Conservation (phyloP, 371 early-diverging fungal genomes). For the Aphelidium insulamus region DNA sequence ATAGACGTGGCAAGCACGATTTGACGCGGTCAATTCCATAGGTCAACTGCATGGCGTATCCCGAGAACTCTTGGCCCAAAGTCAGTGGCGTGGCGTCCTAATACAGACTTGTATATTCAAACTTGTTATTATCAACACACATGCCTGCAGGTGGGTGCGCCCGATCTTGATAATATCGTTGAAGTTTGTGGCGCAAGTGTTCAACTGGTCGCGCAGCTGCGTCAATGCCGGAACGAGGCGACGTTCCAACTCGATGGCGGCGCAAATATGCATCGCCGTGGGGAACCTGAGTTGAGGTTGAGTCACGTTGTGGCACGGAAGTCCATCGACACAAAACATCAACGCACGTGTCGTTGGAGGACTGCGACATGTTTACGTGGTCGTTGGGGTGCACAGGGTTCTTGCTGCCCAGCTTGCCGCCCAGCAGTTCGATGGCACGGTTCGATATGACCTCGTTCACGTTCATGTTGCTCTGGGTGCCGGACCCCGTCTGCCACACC, state of each 20-base stretch:
- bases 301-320: background rate
- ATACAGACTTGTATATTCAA: constrained; percentile 1
- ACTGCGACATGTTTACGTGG: constrained; percentile 90
- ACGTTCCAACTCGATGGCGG: constrained; percentile 51
- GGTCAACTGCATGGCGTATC: constrained; percentile 64
- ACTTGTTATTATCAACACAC: background rate
- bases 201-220: constrained; percentile 42
- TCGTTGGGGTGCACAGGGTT: constrained; percentile 91
- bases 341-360: constrained; percentile 72
- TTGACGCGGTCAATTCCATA: constrained; percentile 66
- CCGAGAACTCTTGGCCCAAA: constrained; percentile 93
- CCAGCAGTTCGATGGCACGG: constrained; percentile 82
- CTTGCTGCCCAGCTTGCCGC: constrained; percentile 70
- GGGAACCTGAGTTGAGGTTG: constrained; percentile 35
- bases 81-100: constrained; percentile 92
- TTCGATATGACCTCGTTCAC: constrained; percentile 82
- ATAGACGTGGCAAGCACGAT: constrained; percentile 50
- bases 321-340: background rate
- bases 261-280: constrained; percentile 93
- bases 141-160: constrained; percentile 58
- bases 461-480: constrained; percentile 95
- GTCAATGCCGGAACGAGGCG: constrained; percentile 58
- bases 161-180: constrained; percentile 83
- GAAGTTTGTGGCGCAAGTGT: constrained; percentile 48
- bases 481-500: constrained; percentile 92